Evolutionary conservation across 148 eudicot genomes (phyloP).

Genomic region (Polygonum maritimum): DNA sequence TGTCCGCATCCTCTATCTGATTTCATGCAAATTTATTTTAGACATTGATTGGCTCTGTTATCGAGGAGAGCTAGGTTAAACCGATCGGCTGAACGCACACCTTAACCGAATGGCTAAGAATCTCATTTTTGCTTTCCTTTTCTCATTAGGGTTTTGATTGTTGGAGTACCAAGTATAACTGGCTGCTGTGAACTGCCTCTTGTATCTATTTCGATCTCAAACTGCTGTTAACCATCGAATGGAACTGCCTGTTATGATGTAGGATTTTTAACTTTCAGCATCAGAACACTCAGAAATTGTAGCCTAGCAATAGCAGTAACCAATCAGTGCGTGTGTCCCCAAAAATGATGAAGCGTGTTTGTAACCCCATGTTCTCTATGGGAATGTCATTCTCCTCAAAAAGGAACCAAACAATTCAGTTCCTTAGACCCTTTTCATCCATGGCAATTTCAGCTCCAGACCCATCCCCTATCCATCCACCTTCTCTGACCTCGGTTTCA

Average conservation of each 20-base stretch:
- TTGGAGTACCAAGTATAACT: not conserved
- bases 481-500: not conserved
- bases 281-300: not conserved
- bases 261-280: not conserved
- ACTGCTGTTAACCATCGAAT: not conserved
- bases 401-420: not conserved
- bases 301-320: not conserved
- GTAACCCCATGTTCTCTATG: not conserved
- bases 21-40: too few relatives aligned
- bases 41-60: too few relatives aligned
- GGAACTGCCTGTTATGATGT: not conserved
- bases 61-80: too few relatives aligned
- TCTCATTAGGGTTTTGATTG: not conserved
- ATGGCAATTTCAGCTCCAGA: not conserved
- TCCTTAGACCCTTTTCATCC: not conserved
- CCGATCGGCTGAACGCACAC: too few relatives aligned
- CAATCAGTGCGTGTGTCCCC: not conserved
- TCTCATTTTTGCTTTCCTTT: not conserved
- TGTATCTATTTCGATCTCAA: not conserved
- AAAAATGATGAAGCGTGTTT: not conserved
- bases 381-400: not conserved
- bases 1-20: too few relatives aligned
- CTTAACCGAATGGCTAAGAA: too few relatives aligned
- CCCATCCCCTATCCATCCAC: not conserved
- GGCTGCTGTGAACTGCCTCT: not conserved